Evolutionary conservation across 2,329 filamentous ascomycete genomes (phyloP).

Genomic region (Fusarium luffae): DNA sequence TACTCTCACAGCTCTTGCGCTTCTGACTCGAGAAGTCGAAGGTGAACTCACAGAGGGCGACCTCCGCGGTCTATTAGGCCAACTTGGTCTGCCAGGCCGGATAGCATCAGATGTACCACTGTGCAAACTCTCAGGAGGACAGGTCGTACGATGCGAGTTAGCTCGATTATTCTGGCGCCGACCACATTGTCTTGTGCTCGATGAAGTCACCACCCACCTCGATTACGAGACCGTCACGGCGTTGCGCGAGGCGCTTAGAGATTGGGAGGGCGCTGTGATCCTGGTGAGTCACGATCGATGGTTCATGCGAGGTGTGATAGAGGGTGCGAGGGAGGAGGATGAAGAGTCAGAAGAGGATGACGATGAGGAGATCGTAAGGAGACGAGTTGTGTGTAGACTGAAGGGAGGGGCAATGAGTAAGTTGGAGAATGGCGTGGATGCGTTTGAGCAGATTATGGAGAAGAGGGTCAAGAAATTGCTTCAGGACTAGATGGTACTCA

Average conservation of each 20-base stretch:
- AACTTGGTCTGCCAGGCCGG: conserved; percentile 76
- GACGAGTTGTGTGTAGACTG: conserved; percentile 69
- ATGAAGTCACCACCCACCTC: conserved; percentile 87
- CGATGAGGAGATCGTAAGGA: conserved; percentile 57
- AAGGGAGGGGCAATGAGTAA: conserved; percentile 66
- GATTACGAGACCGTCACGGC: conserved; percentile 84
- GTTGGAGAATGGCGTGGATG: conserved; percentile 69
- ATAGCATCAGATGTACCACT: conserved; percentile 79
- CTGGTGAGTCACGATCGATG: conserved; percentile 86
- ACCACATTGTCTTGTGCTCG: conserved; percentile 79
- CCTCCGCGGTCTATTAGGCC: conserved; percentile 72
- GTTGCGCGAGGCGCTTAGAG: conserved; percentile 71
- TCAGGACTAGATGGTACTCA: conserved; percentile 15
- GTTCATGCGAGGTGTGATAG: conserved; percentile 77
- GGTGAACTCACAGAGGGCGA: conserved; percentile 72
- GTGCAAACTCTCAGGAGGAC: conserved; percentile 79
- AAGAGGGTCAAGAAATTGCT: conserved; percentile 64
- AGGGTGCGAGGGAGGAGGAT: conserved; percentile 53
- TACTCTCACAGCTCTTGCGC: conserved; percentile 70
- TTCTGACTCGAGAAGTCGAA: conserved; percentile 67
- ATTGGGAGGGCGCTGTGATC: conserved; percentile 79
- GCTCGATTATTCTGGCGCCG: conserved; percentile 74
- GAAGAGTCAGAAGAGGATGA: conserved; percentile 52
- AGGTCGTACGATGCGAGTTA: conserved; percentile 74
- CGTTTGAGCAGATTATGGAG: conserved; percentile 73